A percentile compares a stretch with the other conserved stretches of the same genome.
phyloP scores from a whole-genome alignment of 2,329 filamentous ascomycete species.

The Saccharata proteae region DNA sequence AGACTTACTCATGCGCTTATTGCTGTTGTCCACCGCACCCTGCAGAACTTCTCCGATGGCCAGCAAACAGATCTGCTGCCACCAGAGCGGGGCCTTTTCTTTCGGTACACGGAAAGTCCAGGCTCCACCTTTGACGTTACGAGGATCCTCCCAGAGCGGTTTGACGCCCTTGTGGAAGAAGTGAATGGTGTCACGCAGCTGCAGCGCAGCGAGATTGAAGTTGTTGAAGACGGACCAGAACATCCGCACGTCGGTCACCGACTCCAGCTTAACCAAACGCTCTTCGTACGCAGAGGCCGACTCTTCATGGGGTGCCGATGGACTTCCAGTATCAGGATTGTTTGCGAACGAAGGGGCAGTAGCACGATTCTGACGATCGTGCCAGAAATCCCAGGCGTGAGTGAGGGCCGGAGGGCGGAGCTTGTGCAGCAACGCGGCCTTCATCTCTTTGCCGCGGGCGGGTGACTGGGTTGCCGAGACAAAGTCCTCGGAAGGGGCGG shows the following conservation, averaged over 20 bases:
- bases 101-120: constrained; percentile 91
- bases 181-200: constrained; percentile 56
- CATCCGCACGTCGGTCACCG: constrained; percentile 34
- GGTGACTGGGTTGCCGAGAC: constrained; percentile 54
- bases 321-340: constrained; percentile 15
- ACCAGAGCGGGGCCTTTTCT: constrained; percentile 54
- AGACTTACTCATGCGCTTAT: constrained; percentile 43
- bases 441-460: constrained; percentile 68
- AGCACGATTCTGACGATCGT: constrained; percentile 31
- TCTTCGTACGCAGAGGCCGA: constrained; percentile 26
- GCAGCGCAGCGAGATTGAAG: constrained; percentile 61
- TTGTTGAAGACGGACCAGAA: constrained; percentile 50
- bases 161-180: constrained; percentile 74
- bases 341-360: constrained; percentile 6
- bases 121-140: constrained; percentile 74
- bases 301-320: constrained; percentile 8
- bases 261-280: constrained; percentile 33
- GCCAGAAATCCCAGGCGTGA: constrained; percentile 42
- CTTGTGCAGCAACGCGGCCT: constrained; percentile 31
- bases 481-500: constrained; percentile 47
- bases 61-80: constrained; percentile 69
- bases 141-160: constrained; percentile 74
- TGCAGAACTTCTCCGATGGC: constrained; percentile 76
- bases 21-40: constrained; percentile 47
- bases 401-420: constrained; percentile 38